These are phyloP conservation scores for Aspergillus intermedius DNA, from an alignment of 2,329 filamentous ascomycete species.

Conservation along the genomic window DNA sequence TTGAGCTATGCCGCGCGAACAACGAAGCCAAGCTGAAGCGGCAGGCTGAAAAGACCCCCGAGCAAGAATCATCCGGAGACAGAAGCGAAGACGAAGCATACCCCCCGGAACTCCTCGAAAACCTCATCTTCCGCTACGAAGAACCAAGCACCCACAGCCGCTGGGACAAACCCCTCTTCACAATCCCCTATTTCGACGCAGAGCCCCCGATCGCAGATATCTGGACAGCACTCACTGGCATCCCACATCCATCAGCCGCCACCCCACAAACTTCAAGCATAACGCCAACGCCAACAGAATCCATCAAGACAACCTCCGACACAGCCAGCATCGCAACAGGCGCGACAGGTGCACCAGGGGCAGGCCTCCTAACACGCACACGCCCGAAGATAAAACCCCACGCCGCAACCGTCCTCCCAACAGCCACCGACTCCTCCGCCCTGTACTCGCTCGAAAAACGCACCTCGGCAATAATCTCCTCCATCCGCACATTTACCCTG, in stretches of 20 bases:
- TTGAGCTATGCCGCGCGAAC: slow-evolving; percentile 50
- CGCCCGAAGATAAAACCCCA: slow-evolving; percentile 33
- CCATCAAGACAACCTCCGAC: slow-evolving; percentile 11
- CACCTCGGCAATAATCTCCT: slow-evolving; percentile 35
- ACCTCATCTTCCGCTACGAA: slow-evolving; percentile 60
- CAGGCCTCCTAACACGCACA: slow-evolving; percentile 15
- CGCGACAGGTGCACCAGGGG: slow-evolving; percentile 1
- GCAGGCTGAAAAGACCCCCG: slow-evolving; percentile 5
- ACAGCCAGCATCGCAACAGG: slow-evolving; percentile 19
- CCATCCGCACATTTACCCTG: slow-evolving; percentile 37
- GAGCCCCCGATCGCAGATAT: slow-evolving; percentile 53
- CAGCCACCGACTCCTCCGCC: slow-evolving; percentile 33
- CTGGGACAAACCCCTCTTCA: slow-evolving; percentile 62
- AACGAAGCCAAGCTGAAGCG: slow-evolving; percentile 38
- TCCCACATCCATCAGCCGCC: slow-evolving; percentile 21
- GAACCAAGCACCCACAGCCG: slow-evolving; percentile 60
- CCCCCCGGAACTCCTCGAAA: slow-evolving; percentile 52
- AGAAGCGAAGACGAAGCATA: slow-evolving; percentile 38
- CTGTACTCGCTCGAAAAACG: slow-evolving; percentile 40
- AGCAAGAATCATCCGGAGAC: slow-evolving; percentile 6
- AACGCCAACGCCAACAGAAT: slow-evolving; percentile 12
- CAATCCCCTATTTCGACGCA: slow-evolving; percentile 51
- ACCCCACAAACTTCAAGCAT: slow-evolving; percentile 12
- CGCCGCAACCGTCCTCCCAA: slow-evolving; percentile 38
- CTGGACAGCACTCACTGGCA: slow-evolving; percentile 50